Base-by-base conservation (phyloP, 2,329 filamentous ascomycete genomes). In the Ceratocystis alfenasii region DNA sequence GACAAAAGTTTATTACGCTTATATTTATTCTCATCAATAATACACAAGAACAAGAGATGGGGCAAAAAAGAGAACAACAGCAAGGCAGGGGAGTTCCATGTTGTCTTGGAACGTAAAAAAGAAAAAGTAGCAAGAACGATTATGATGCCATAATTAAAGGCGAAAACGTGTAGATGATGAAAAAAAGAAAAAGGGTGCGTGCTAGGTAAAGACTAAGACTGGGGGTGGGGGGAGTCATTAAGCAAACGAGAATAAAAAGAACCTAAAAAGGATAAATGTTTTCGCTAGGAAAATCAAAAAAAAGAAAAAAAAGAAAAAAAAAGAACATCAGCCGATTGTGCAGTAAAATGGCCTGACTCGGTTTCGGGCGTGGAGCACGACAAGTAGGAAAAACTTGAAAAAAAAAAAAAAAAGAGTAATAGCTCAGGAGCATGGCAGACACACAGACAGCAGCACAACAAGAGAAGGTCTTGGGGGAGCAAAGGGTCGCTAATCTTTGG, bases 221-320 rank as follows among this genome's bases (percentile, higher is more conserved):
- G 6, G 30, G 15, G 20, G 36, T 33, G 28, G 36, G 20, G 20
- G 33, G 28, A 25, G 28, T 59, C 63, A 46, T 65, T 64, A 2
- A 30, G 36, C 41, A 64, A 57, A 30, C 22, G 41, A 33, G 20
- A 64, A 48, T 48, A 55, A 66, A 65, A 65, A 62, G 41, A 55
- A 61, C 12, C 65, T 17, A 55, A 59, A 17, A 64, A 65, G 28
- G 25, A 7, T 57, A n/a, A 48, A 48, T 63, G 61, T 63, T 63
- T 36, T 48, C 8, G 7, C 22, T 45, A 15, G 22, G 61, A 25
- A 63, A 28, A 20, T n/a, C 17, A 48, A 15, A 46, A 22, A n/a
- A 63, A 33, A 62, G 4, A 46, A 44, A n/a, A 22, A 55, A 46
- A 57, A 46, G 59, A 33, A 62, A 62, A 65, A 28, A 48, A 44